These are phyloP conservation scores for Colletotrichum euphorbiae DNA, from an alignment of 2,329 filamentous ascomycete genomes.

Conservation along the genomic window DNA sequence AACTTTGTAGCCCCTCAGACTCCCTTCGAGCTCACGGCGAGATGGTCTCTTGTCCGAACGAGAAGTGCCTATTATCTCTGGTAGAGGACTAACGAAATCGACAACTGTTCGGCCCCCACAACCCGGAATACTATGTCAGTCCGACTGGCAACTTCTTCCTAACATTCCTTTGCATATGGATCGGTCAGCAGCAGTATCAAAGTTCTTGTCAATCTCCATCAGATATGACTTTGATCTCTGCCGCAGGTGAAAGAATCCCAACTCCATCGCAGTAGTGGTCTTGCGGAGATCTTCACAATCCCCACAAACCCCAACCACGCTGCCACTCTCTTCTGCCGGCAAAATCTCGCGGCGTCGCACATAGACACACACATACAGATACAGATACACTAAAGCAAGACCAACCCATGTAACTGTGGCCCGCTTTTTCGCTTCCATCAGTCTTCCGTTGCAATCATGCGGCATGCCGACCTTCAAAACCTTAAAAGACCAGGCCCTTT, in stretches of 20 bases:
- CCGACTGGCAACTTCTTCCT: background rate
- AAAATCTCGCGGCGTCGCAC: background rate
- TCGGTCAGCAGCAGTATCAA: too few species aligned
- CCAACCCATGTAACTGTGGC: constrained; percentile 13
- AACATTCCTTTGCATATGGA: background rate
- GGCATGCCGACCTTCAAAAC: constrained; percentile 16
- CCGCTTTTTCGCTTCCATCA: constrained; percentile 17
- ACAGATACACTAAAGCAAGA: background rate
- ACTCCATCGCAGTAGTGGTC: too few species aligned
- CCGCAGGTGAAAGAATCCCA: too few species aligned
- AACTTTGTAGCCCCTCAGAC: too few species aligned
- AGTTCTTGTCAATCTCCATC: too few species aligned
- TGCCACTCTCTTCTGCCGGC: too few species aligned
- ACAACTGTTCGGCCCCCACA: background rate
- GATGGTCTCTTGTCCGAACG: background rate
- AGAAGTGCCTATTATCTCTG: background rate
- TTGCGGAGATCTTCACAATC: too few species aligned
- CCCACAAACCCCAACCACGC: too few species aligned
- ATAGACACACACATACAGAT: background rate
- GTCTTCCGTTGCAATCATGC: constrained; percentile 4
- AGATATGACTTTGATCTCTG: too few species aligned
- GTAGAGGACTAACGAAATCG: background rate
- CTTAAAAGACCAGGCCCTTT: constrained; percentile 7
- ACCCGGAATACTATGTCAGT: background rate
- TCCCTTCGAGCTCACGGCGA: background rate